Percentiles rank a stretch among this genome's conserved stretches.
Evolutionary conservation across 2,329 filamentous ascomycete species (phyloP).

Genomic region (Cladophialophora chaetospira): DNA sequence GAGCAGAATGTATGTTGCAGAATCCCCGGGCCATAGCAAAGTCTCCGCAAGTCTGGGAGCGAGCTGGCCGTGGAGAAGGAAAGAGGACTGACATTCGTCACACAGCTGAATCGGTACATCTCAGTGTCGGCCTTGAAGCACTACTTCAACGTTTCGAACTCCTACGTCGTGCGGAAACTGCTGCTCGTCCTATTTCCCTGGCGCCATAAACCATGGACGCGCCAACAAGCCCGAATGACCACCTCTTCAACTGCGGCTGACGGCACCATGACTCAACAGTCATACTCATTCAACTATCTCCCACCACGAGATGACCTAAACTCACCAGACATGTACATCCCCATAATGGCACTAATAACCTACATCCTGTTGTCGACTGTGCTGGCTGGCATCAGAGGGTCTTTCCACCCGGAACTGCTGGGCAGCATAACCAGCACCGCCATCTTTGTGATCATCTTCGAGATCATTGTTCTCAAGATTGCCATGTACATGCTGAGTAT

Average conservation of each 20-base stretch:
- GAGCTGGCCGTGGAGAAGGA: neutral
- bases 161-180: conserved; percentile 91
- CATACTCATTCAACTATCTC: conserved; percentile 65
- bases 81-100: conserved; percentile 25
- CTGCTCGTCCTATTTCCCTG: conserved; percentile 94
- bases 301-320: conserved; percentile 95
- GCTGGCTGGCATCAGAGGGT: conserved; percentile 82
- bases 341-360: conserved; percentile 95
- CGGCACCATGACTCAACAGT: conserved; percentile 63
- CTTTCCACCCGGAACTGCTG: conserved; percentile 91
- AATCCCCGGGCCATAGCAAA: neutral
- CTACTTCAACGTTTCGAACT: conserved; percentile 99
- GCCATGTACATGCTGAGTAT: conserved; percentile 94
- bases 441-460: conserved; percentile 77
- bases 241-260: conserved; percentile 48
- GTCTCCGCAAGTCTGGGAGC: neutral
- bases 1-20: conserved; percentile 78
- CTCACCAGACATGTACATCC: conserved; percentile 99
- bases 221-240: conserved; percentile 69
- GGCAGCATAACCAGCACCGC: conserved; percentile 86
- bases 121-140: conserved; percentile 93
- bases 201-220: conserved; percentile 96
- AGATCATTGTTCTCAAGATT: conserved; percentile 87
- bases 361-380: conserved; percentile 94
- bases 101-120: conserved; percentile 76